Percentiles rank a stretch among this genome's conserved stretches.
Conservation (phyloP, 2,329 filamentous ascomycete genomes). For the Zopfia rhizophila region DNA sequence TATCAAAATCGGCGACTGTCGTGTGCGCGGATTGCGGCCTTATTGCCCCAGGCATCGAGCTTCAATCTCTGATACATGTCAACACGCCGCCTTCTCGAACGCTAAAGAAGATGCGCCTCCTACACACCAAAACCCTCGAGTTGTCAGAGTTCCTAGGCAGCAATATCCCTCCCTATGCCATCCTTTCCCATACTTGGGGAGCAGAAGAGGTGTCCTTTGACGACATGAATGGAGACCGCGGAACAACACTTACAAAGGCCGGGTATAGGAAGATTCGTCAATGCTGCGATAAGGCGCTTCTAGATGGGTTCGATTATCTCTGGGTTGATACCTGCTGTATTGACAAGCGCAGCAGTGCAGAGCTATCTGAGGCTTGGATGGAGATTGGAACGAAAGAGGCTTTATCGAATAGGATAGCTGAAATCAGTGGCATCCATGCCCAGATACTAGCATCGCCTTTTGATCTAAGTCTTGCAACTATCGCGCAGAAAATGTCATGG, state of each 20-base stretch:
- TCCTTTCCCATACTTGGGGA: slow-evolving; percentile 13
- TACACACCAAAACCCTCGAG: background rate
- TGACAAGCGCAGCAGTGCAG: slow-evolving; percentile 18
- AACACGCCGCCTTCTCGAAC: too few relatives aligned
- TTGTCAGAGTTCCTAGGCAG: slow-evolving; percentile 3
- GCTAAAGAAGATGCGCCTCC: slow-evolving; percentile 9
- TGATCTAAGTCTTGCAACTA: too few relatives aligned
- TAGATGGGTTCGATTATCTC: background rate
- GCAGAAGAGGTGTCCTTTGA: slow-evolving; percentile 5
- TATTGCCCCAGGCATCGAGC: too few relatives aligned
- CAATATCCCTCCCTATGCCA: slow-evolving; percentile 9
- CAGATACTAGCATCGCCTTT: too few relatives aligned
- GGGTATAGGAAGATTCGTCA: background rate
- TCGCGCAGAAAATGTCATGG: slow-evolving; percentile 16
- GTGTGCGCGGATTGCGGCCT: too few relatives aligned
- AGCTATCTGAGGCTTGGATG: slow-evolving; percentile 21
- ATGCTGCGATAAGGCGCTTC: background rate
- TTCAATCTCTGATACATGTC: too few relatives aligned
- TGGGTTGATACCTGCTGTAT: slow-evolving; percentile 5
- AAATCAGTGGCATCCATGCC: too few relatives aligned
- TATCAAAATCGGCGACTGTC: too few relatives aligned
- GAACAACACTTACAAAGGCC: background rate
- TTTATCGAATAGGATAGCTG: too few relatives aligned
- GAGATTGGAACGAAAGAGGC: too few relatives aligned
- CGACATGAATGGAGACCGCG: background rate